Evolutionary conservation across 768 basidiomycete species (phyloP), one percentile per base, ranked within the genome.

Genomic region (Trametes cinnabarina): DNA sequence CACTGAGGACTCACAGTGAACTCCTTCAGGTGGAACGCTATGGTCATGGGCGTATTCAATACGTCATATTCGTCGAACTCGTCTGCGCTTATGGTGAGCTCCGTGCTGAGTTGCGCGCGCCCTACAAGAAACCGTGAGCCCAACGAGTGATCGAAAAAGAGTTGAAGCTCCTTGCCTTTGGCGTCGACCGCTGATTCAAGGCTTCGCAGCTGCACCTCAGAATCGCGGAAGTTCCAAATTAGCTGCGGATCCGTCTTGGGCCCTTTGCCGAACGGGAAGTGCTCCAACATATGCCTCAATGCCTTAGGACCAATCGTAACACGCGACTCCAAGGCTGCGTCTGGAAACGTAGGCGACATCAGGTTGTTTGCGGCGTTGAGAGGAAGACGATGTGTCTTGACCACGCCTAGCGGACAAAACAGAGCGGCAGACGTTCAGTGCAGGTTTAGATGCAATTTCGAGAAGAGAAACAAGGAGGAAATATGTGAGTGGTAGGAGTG

Each of bases 21-120:
- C 73, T 94, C 92, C 35, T 87, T 83, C 26, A 94, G 72, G 71
- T 92, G 91, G 64, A 93, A 92, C 0, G 84, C 85, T 50, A 94
- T 81, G 3, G 82, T 85, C 30, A 81, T 81, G 1, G 92, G 88
- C 17, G 81, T 73, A 10, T 78, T 73, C 64, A 77, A 78, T 11
- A 92, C 74, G 44, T 89, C 82, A 66, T 92, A 94, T 7, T 79
- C 73, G 50, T 93, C 90, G 61, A 94, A 94, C 65, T 93, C 92
- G 39, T 90, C 88, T 0, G 81, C 81, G 55, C 85, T 87, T 50
- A 94, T 85, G 1, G 80, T 80, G 47, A 93, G 76, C 69, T 92
- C 90, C 1, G 91, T 93, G 4, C 86, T 79, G 15, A 92, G 75
- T 54, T 90, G 83, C 17, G 78, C 77, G 65, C 75, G 78, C 47